These are phyloP conservation scores for Arabidopsis thaliana DNA, from an alignment of 345 rosid species.

Conservation along the genomic window DNA sequence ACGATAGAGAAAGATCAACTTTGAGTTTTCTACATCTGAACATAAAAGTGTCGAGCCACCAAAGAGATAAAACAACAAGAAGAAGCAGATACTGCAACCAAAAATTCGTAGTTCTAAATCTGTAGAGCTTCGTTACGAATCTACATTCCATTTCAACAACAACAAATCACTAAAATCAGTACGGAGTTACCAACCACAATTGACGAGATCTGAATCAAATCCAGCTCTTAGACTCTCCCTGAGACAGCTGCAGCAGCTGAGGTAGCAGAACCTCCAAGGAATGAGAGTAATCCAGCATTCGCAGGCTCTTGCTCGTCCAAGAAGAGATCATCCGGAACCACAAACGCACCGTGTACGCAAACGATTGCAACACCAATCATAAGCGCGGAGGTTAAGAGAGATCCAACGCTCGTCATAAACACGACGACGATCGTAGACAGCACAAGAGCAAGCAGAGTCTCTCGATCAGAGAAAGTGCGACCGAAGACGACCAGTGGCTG, in stretches of 20 bases:
- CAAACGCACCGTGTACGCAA: conserved; percentile 81
- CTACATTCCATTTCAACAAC: conserved; percentile 32
- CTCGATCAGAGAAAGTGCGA: conserved; percentile 81
- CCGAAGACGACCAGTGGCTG: conserved; percentile 70
- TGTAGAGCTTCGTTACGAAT: conserved; percentile 29
- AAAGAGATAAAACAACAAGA: conserved; percentile 23
- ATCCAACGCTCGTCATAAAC: conserved; percentile 82
- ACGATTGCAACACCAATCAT: conserved; percentile 75
- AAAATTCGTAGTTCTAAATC: conserved; percentile 6
- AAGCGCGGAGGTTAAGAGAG: conserved; percentile 67
- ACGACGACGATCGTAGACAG: conserved; percentile 64
- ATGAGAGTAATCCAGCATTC: conserved; percentile 65
- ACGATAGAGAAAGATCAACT: conserved; percentile 19
- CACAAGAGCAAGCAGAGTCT: conserved; percentile 63
- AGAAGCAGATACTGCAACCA: conserved; percentile 5
- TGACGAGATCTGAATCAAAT: conserved; percentile 19
- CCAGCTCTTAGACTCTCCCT: conserved; percentile 53
- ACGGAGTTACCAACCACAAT: not conserved
- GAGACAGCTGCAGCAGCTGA: conserved; percentile 64
- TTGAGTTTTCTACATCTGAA: conserved; percentile 27
- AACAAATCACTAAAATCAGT: conserved; percentile 11
- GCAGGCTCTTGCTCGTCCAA: conserved; percentile 78
- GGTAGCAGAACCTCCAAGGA: conserved; percentile 72
- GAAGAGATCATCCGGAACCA: conserved; percentile 86
- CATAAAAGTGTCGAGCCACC: conserved; percentile 12